Base-by-base conservation (phyloP, 345 rosid species). In the Cardamine resedifolia region DNA sequence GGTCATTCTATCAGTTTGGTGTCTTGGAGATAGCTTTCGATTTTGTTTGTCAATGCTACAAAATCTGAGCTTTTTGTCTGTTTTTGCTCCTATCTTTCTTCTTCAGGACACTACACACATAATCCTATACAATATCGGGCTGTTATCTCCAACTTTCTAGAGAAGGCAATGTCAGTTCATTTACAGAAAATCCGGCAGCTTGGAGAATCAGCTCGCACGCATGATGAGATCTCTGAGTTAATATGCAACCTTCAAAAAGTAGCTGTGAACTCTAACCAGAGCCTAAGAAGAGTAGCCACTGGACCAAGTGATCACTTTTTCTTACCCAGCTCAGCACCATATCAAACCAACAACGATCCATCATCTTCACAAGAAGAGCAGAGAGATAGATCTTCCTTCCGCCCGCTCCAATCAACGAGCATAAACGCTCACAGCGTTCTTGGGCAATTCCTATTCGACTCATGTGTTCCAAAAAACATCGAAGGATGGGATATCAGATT, bases 401-500 rank as follows among this genome's bases (percentile, higher is more conserved):
- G 79, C 64, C 49, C 81, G 7, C 75, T 84, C 18, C 85, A 73
- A 38, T 86, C 86, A 43, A 88, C 90, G 0, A 81, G 85, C 52
- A 86, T 95, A 64, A 95, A 82, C 31, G 91, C 96, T 0, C 92
- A 91, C 71, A 82, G 96, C 57, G 86, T 91, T 69, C 97, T 95
- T 11, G 99, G 99, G 4, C 82, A 91, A 47, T 72, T 88, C 74
- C 85, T 95, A 23, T 91, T 88, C 71, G 99, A 95, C 78, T 86
- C 83, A 1, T 90, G 96, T 28, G 85, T 95, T 47, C 99, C 99
- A 11, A 95, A 82, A 85, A 91, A 89, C 21, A 84, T 95, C 8
- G 99, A 95, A 81, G 99, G 97, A 0, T 91, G 99, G 99, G 99
- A 95, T 85, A 80, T 91, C 43, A 91, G 93, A 77, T 87, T 95